phyloP scores from a whole-genome alignment of 768 basidiomycete species.

The Trametes maxima region DNA sequence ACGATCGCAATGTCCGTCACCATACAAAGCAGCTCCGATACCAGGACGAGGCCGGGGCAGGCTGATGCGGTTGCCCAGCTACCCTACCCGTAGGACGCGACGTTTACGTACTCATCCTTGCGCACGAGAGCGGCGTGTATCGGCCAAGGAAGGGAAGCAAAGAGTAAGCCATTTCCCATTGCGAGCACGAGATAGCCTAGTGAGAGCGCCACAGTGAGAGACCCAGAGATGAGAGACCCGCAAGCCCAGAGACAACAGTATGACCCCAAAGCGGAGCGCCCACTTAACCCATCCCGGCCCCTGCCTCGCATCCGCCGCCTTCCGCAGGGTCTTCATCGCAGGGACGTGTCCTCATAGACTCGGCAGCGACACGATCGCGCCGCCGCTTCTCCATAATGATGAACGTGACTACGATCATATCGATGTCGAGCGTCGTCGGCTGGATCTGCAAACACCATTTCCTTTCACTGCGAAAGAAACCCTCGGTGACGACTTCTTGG shows the following conservation, averaged over 20 bases:
- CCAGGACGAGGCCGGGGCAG: too few species aligned
- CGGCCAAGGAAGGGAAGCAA: too few species aligned
- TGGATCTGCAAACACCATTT: slow-evolving; percentile 50
- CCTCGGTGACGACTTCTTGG: slow-evolving; percentile 40
- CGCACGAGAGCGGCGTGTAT: too few species aligned
- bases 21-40: too few species aligned
- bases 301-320: slow-evolving; percentile 30
- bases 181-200: too few species aligned
- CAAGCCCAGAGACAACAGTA: not conserved
- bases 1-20: too few species aligned
- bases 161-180: too few species aligned
- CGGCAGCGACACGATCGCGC: slow-evolving; percentile 37
- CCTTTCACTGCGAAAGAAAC: slow-evolving; percentile 50
- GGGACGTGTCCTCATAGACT: slow-evolving; percentile 17
- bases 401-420: slow-evolving; percentile 56
- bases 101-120: too few species aligned
- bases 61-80: too few species aligned
- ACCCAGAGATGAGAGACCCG: not conserved
- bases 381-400: slow-evolving; percentile 58
- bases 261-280: not conserved
- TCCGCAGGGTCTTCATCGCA: slow-evolving; percentile 25
- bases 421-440: slow-evolving; percentile 50
- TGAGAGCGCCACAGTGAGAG: not conserved
- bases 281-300: slow-evolving; percentile 15
- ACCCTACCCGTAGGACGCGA: too few species aligned